A percentile compares a stretch with the other conserved stretches of the same genome.
Evolutionary conservation across 2,329 filamentous ascomycete genomes (phyloP).

Genomic region (Blastomyces emzantsi): DNA sequence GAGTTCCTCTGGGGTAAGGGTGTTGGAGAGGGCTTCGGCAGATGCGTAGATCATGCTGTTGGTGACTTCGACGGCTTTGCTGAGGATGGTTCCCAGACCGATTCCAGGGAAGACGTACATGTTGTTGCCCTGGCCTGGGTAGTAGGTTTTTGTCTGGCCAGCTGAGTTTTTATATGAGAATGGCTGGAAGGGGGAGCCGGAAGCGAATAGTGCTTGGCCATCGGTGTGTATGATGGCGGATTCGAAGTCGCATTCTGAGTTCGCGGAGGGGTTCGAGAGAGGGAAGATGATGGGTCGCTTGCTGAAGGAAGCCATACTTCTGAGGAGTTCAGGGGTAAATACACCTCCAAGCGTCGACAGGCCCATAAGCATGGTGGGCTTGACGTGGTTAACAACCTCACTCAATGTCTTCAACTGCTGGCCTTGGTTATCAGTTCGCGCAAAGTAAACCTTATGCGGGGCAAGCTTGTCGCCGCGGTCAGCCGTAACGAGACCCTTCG

Average conservation of each 20-base stretch:
- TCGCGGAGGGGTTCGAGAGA: constrained; percentile 88
- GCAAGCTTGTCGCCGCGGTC: constrained; percentile 92
- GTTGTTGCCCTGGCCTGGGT: constrained; percentile 70
- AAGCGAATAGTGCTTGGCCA: constrained; percentile 85
- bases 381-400: constrained; percentile 88
- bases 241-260: constrained; percentile 97
- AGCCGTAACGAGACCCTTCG: constrained; percentile 84
- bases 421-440: constrained; percentile 55
- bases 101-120: constrained; percentile 96
- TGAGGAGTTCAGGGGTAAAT: constrained; percentile 80
- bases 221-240: constrained; percentile 86
- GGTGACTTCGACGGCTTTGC: constrained; percentile 77
- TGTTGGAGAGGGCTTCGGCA: constrained; percentile 67
- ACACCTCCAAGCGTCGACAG: constrained; percentile 89
- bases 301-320: constrained; percentile 53
- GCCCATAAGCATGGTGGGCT: constrained; percentile 89
- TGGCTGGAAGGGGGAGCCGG: constrained; percentile 80
- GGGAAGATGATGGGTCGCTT: constrained; percentile 88
- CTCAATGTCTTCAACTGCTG: constrained; percentile 67
- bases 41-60: constrained; percentile 97
- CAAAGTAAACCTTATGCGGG: constrained; percentile 70
- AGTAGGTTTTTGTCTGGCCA: constrained; percentile 56
- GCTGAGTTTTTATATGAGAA: constrained; percentile 54
- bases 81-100: constrained; percentile 83
- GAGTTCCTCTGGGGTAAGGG: constrained; percentile 72